Conservation (phyloP, 2,329 filamentous ascomycete species). For the Alternaria arborescens region DNA sequence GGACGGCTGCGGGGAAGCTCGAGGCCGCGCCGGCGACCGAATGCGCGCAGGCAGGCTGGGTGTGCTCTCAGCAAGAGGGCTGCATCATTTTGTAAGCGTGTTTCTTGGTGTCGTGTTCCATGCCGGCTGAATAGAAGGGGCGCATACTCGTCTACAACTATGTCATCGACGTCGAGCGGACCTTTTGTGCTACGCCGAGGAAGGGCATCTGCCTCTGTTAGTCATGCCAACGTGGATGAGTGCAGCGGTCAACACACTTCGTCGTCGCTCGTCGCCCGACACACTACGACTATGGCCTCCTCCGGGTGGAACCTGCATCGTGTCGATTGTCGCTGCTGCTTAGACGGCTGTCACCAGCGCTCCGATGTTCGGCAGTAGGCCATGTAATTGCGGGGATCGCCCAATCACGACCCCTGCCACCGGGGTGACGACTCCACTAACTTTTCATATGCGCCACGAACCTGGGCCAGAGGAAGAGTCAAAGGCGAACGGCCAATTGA, state of each 20-base stretch:
- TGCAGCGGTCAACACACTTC: constrained; percentile 23
- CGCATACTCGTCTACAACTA: constrained; percentile 72
- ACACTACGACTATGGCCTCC: constrained; percentile 40
- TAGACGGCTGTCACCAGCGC: constrained; percentile 9
- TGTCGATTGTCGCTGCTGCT: background rate
- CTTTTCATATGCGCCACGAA: constrained; percentile 20
- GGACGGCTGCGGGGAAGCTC: constrained; percentile 29
- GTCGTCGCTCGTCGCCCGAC: constrained; percentile 45
- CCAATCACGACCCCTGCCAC: constrained; percentile 21
- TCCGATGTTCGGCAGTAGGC: constrained; percentile 22
- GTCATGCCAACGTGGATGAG: background rate
- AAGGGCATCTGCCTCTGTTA: constrained; percentile 58
- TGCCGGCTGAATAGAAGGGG: constrained; percentile 17
- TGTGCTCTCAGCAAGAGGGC: constrained; percentile 33
- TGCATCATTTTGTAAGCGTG: constrained; percentile 24
- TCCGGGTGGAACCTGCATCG: constrained; percentile 23
- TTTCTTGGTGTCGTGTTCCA: background rate
- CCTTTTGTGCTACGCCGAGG: constrained; percentile 78
- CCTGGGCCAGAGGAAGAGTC: constrained; percentile 14
- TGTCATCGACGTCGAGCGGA: constrained; percentile 68
- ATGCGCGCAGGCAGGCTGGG: constrained; percentile 28
- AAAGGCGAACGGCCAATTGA: constrained; percentile 23
- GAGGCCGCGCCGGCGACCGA: constrained; percentile 31
- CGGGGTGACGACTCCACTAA: constrained; percentile 20
- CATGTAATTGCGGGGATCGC: constrained; percentile 14